Evolutionary conservation across 805 yeast species (phyloP).

Genomic region (Candida qinlingensis): DNA sequence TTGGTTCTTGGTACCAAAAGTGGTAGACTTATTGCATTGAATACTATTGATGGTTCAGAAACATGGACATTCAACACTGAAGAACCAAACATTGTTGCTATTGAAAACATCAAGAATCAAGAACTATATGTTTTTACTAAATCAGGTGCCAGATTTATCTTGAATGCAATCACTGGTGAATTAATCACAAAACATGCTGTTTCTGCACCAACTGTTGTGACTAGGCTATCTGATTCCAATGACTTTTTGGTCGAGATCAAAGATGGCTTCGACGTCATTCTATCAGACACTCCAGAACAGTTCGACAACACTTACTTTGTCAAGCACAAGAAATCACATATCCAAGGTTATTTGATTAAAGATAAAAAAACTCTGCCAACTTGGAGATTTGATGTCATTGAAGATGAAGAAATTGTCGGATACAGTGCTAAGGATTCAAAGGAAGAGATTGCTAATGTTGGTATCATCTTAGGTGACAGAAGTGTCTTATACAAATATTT

Average conservation of each 20-base stretch:
- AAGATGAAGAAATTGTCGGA: slow-evolving; percentile 35
- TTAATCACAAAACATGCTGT: slow-evolving; percentile 13
- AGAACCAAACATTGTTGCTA: slow-evolving; percentile 16
- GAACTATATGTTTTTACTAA: slow-evolving; percentile 15
- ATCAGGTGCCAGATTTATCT: slow-evolving; percentile 15
- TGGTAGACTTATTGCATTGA: slow-evolving; percentile 40
- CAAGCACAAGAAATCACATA: slow-evolving; percentile 19
- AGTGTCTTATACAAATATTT: slow-evolving; percentile 79
- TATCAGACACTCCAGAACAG: slow-evolving; percentile 13
- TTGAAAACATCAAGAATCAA: slow-evolving; percentile 20
- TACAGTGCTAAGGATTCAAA: slow-evolving; percentile 34
- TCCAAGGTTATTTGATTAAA: slow-evolving; percentile 22
- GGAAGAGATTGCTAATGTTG: slow-evolving; percentile 51
- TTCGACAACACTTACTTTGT: slow-evolving; percentile 21
- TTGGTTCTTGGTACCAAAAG: slow-evolving; percentile 36
- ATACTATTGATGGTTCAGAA: slow-evolving; percentile 33
- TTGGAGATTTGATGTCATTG: slow-evolving; percentile 31
- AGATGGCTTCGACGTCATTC: slow-evolving; percentile 16
- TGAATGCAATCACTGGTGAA: slow-evolving; percentile 28
- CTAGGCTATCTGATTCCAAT: slow-evolving; percentile 14
- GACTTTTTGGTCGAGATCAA: slow-evolving; percentile 16
- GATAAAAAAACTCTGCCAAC: slow-evolving; percentile 25
- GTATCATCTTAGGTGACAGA: slow-evolving; percentile 62
- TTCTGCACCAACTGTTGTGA: slow-evolving; percentile 9
- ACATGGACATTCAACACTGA: slow-evolving; percentile 35